phyloP scores from a whole-genome alignment of 2,329 filamentous ascomycete species.

The Cercospora beticola region DNA sequence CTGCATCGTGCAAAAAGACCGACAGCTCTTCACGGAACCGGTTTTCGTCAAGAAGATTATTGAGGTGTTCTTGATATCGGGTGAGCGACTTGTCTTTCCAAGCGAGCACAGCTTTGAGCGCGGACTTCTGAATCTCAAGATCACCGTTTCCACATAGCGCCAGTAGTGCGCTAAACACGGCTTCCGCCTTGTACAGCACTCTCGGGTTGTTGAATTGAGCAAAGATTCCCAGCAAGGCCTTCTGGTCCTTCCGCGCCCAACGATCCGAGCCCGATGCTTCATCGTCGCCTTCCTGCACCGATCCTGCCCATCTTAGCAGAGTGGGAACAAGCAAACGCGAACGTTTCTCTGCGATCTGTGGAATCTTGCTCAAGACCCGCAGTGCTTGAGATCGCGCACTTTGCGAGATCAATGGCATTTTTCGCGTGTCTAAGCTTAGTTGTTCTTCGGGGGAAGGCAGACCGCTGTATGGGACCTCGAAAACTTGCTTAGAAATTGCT shows the following conservation, averaged over 20 bases:
- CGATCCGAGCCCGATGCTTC: conserved; percentile 23
- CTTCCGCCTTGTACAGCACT: conserved; percentile 73
- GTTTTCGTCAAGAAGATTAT: conserved; percentile 84
- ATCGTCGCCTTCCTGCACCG: conserved; percentile 39
- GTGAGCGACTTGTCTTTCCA: conserved; percentile 81
- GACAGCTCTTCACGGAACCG: conserved; percentile 93
- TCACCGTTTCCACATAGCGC: conserved; percentile 83
- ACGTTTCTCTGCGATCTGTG: conserved; percentile 77
- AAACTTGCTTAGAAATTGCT: conserved; percentile 52
- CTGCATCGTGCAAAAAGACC: conserved; percentile 61
- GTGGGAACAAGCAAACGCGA: conserved; percentile 83
- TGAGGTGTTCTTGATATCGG: conserved; percentile 79
- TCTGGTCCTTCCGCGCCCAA: conserved; percentile 79
- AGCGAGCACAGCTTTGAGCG: conserved; percentile 78
- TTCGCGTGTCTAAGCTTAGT: conserved; percentile 19
- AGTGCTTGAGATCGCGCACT: conserved; percentile 68
- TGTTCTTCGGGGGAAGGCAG: conserved; percentile 23
- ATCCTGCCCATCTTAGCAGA: conserved; percentile 75
- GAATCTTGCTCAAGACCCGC: conserved; percentile 70
- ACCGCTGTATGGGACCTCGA: conserved; percentile 50
- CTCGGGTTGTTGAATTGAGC: conserved; percentile 82
- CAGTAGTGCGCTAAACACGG: conserved; percentile 74
- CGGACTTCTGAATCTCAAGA: conserved; percentile 79
- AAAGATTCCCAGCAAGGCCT: conserved; percentile 77
- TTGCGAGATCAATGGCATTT: conserved; percentile 22